These are phyloP conservation scores for Dalechampia spathulata DNA, from an alignment of 441 rosid genomes.

Conservation along the genomic window DNA sequence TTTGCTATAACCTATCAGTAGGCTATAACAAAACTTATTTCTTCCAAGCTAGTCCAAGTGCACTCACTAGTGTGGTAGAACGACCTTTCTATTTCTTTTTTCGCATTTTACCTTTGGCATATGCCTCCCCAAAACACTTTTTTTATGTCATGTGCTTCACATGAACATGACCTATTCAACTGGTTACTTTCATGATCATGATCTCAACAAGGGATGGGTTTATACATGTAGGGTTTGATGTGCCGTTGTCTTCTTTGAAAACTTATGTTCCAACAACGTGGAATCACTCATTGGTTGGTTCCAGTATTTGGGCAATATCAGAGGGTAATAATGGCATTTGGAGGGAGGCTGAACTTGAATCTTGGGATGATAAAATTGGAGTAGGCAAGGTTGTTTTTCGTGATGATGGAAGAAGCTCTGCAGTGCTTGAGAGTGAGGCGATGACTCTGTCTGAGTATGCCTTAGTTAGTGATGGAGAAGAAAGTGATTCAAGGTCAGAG, in stretches of 20 bases:
- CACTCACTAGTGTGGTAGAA: neutral
- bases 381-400: constrained; percentile 69
- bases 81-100: constrained; percentile 2
- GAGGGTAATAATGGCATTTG: constrained; percentile 53
- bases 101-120: neutral
- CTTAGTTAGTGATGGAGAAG: constrained; percentile 49
- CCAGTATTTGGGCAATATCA: constrained; percentile 67
- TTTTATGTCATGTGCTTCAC: neutral
- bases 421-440: constrained; percentile 50
- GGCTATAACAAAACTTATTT: neutral
- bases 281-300: constrained; percentile 78
- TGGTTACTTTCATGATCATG: constrained; percentile 8
- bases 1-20: neutral
- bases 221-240: constrained; percentile 59
- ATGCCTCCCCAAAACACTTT: too few relatives aligned
- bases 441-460: constrained; percentile 60
- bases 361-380: constrained; percentile 68
- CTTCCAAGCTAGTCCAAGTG: neutral
- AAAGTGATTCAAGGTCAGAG: constrained; percentile 48
- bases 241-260: constrained; percentile 63
- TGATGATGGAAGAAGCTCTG: constrained; percentile 57
- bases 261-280: constrained; percentile 51
- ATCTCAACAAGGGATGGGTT: constrained; percentile 13
- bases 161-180: constrained; percentile 5
- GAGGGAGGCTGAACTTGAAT: constrained; percentile 88